A percentile compares a stretch with the other conserved stretches of the same genome.
These are phyloP conservation scores for Sphaerobolus stellatus DNA, from an alignment of 1,284 basidiomycete genomes.

Conservation along the genomic window DNA sequence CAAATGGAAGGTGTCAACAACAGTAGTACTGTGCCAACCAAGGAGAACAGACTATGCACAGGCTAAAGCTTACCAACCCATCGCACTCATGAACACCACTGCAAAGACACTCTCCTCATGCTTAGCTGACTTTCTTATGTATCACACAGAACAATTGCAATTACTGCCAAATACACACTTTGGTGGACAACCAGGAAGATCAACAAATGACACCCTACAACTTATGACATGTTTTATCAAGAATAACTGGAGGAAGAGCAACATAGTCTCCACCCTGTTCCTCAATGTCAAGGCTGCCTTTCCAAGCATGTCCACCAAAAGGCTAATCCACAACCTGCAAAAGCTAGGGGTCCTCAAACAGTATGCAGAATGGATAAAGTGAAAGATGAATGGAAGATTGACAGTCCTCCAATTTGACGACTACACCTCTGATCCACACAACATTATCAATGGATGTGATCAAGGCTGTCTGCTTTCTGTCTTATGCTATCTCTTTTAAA, in stretches of 20 bases:
- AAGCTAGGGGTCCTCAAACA: background rate
- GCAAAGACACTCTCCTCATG: too few species aligned
- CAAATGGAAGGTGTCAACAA: too few species aligned
- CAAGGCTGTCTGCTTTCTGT: conserved; percentile 14
- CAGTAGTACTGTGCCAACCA: too few species aligned
- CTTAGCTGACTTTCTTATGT: too few species aligned
- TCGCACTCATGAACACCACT: too few species aligned
- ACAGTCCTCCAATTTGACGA: conserved; percentile 1
- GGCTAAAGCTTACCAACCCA: too few species aligned
- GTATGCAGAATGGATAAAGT: background rate
- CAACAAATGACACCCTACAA: conserved; percentile 15
- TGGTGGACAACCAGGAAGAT: conserved; percentile 7
- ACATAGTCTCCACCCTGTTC: conserved; percentile 1
- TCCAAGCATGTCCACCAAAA: background rate
- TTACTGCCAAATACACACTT: conserved; percentile 10
- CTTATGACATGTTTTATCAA: background rate
- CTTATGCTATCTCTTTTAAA: conserved; percentile 9
- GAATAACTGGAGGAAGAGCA: background rate
- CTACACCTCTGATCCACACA: background rate
- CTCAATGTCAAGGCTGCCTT: conserved; percentile 7
- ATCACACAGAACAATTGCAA: background rate
- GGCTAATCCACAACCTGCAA: conserved; percentile 2
- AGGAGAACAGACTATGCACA: too few species aligned
- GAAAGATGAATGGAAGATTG: background rate
- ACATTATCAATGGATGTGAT: conserved; percentile 4